Evolutionary conservation across 2,329 filamentous ascomycete genomes (phyloP).

Genomic region (Helminthosporium solani): DNA sequence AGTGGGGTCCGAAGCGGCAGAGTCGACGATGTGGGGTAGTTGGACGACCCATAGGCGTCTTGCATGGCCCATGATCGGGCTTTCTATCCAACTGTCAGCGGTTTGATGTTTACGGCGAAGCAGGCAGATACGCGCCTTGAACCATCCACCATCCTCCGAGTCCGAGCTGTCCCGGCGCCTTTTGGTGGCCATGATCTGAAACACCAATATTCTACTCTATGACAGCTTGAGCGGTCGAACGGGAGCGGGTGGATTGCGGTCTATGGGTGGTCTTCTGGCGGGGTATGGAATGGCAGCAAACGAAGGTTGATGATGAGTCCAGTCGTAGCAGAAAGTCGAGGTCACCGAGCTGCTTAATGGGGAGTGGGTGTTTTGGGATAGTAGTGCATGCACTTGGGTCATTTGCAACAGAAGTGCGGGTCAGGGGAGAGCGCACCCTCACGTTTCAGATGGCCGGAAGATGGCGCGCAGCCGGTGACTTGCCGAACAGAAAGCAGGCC

Average conservation of each 20-base stretch:
- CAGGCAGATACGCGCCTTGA: slow-evolving; percentile 26
- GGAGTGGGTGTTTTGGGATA: slow-evolving; percentile 26
- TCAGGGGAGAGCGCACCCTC: slow-evolving; percentile 33
- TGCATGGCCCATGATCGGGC: slow-evolving; percentile 27
- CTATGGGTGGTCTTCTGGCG: slow-evolving; percentile 25
- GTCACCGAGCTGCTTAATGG: slow-evolving; percentile 9
- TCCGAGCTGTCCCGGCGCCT: slow-evolving; percentile 37
- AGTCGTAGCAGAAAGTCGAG: slow-evolving; percentile 12
- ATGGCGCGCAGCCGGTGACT: slow-evolving; percentile 6
- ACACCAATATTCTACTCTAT: slow-evolving; percentile 37
- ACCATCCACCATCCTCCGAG: slow-evolving; percentile 31
- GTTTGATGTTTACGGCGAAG: slow-evolving; percentile 3
- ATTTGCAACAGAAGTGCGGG: slow-evolving; percentile 29
- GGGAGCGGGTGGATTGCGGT: slow-evolving; percentile 5
- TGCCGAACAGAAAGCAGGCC: slow-evolving; percentile 3
- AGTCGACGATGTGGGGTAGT: slow-evolving; percentile 18
- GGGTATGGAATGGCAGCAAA: slow-evolving; percentile 3
- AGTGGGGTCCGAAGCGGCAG: slow-evolving; percentile 25
- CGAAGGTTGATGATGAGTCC: slow-evolving; percentile 13
- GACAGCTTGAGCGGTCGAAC: slow-evolving; percentile 3
- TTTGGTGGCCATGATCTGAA: slow-evolving; percentile 32
- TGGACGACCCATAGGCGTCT: slow-evolving; percentile 17
- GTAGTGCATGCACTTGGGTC: neutral
- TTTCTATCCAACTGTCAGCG: slow-evolving; percentile 27
- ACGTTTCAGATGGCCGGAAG: slow-evolving; percentile 32